Evolutionary conservation across 176 grass and related monocot species (phyloP), one percentile per base, ranked within the genome.

Genomic region (Pontederia paniculata): DNA sequence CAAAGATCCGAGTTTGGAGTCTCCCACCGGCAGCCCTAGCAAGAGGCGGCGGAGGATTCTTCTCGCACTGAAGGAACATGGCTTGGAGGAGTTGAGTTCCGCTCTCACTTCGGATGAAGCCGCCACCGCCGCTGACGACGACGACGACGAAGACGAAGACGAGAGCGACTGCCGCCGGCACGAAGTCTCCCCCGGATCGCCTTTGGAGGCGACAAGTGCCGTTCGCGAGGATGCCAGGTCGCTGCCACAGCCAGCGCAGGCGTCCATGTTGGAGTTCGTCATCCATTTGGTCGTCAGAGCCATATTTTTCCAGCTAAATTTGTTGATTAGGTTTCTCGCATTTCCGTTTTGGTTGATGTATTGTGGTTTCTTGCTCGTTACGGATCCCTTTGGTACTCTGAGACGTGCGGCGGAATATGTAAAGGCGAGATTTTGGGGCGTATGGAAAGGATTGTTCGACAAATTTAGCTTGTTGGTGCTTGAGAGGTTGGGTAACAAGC

Each of bases 321-420:
- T 88, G 19, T 67, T 97, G 17, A 52, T 84, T 65, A 65, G 44
- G 23, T 74, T 61, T 51, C 10, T 97, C 17, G 18, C 65, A 10
- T 88, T 90, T 37, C 86, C 93, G 41, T 62, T 90, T 45, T 72
- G 86, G 54, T 71, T 90, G 62, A 50, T 97, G 65, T 77, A 77
- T 42, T 74, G 59, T 63, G 78, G 69, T 60, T 80, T 82, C 66
- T 55, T 83, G 21, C 65, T 88, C 58, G 17, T 88, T 12, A 79
- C 52, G 5, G 57, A 97, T 67, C 86, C 86, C 42, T 69, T 88
- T 17, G 77, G 77, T 11, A 25, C 65, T 58, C 37, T 52, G 18
- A 79, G 68, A 17, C 74, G 74, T 10, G 79, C 65, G 4, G 53
- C 48, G 21, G 16, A 71, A 22, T 54, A 44, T 11, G 9, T 77